These are phyloP conservation scores for Kwoniella sp. DNA, from an alignment of 768 basidiomycete species.

Conservation along the genomic window DNA sequence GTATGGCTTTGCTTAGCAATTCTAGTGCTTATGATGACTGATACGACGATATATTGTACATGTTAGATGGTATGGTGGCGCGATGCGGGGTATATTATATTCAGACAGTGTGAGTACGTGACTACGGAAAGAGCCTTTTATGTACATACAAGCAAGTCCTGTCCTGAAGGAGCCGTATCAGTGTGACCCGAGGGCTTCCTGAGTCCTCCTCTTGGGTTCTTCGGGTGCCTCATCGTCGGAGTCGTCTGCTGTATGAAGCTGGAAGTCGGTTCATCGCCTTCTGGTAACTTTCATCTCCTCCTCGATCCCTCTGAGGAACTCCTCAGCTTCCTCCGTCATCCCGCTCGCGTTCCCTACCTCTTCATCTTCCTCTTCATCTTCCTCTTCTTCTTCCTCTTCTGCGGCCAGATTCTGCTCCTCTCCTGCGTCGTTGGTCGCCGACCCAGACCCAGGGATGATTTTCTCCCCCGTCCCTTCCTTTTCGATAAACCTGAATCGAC, in stretches of 20 bases:
- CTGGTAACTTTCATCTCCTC: constrained; percentile 17
- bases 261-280: background rate
- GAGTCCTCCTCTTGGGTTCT: too few relatives aligned
- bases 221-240: too few relatives aligned
- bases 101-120: background rate
- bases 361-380: constrained; percentile 15
- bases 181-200: too few relatives aligned
- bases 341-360: constrained; percentile 7
- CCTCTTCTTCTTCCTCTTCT: constrained; percentile 10
- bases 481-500: constrained; percentile 36
- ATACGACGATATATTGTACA: background rate
- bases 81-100: background rate
- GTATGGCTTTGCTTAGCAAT: too few relatives aligned
- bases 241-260: too few relatives aligned
- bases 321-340: constrained; percentile 8
- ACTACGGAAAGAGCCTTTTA: background rate
- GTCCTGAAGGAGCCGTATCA: too few relatives aligned
- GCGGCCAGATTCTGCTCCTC: constrained; percentile 15
- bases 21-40: too few relatives aligned
- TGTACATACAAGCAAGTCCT: background rate
- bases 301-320: constrained; percentile 15
- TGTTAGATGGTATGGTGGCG: background rate
- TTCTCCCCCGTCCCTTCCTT: constrained; percentile 9
- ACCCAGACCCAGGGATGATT: constrained; percentile 20
- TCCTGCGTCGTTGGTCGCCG: constrained; percentile 5